Percentiles rank a stretch among this genome's conserved stretches.
Conservation (phyloP, 352 stramenopile genomes). For the Pseudoperonospora humuli region DNA sequence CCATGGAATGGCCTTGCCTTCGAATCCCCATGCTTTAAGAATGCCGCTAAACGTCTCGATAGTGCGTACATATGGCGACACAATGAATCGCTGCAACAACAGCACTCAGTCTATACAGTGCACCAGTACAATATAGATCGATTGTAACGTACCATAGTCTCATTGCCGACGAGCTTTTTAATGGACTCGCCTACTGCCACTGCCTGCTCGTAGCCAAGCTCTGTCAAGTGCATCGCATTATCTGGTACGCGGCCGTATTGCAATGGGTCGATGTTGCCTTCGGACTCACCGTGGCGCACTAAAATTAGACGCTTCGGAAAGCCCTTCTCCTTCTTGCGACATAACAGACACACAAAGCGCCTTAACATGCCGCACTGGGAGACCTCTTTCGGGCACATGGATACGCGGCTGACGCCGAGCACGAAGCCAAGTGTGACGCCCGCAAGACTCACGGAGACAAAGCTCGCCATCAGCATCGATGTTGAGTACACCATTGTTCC, state of each 20-base stretch:
- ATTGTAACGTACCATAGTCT: conserved; percentile 48
- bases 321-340: conserved; percentile 29
- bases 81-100: conserved; percentile 59
- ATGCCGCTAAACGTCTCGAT: conserved; percentile 86
- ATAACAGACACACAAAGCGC: conserved; percentile 34
- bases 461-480: conserved; percentile 33
- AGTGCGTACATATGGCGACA: conserved; percentile 78
- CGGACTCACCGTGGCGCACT: conserved; percentile 76
- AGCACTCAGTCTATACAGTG: neutral
- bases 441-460: conserved; percentile 35
- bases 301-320: conserved; percentile 78
- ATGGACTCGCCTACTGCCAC: conserved; percentile 58
- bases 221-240: conserved; percentile 80
- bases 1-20: conserved; percentile 54
- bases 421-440: conserved; percentile 36
- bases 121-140: no score
- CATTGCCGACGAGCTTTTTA: conserved; percentile 68
- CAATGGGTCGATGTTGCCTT: conserved; percentile 80
- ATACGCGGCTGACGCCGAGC: conserved; percentile 7
- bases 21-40: conserved; percentile 51
- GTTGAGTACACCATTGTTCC: conserved; percentile 45
- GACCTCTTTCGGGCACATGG: conserved; percentile 11
- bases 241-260: conserved; percentile 71
- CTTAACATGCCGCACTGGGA: conserved; percentile 16
- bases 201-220: conserved; percentile 70